Evolutionary conservation across 1,139 yeast species (phyloP), one percentile per base, ranked within the genome.

Genomic region (Blastobotrys arbuscula): DNA sequence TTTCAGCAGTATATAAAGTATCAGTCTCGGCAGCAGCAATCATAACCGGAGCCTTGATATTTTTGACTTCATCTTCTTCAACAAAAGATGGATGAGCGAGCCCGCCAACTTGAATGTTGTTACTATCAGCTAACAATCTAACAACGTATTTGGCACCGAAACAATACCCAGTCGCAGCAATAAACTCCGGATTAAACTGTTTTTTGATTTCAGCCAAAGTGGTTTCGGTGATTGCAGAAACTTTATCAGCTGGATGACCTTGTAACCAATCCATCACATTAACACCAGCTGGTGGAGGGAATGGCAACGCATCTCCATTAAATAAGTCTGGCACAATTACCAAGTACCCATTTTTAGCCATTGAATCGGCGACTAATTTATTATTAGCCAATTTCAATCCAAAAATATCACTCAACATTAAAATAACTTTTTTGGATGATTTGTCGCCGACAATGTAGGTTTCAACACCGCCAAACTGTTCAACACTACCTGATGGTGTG

Each of bases 21-120:
- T 89, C 97, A 12, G 59, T 66, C 67, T 84, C 87, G 42, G 95
- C 92, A 51, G 86, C 87, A 34, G 84, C 73, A 54, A 88, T 80
- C 53, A 81, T 55, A 26, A 88, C 42, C 24, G 96, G 95, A 55
- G 74, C 77, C 43, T 61, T 65, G 54, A 87, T 65, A 2, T 72
- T 77, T 44, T 72, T 76, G 45, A 86, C 74, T 58, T 84, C 94
- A 26, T 80, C 88, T 28, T 76, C 73, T 9, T 74, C 51, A 31
- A 85, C 82, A 52, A 81, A 74, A 1, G 94, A 82, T 12, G 96
- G 96, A 65, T 89, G 96, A 13, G 90, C 92, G 51, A 77, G 65
- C 9, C 90, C 94, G 57, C 77, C 88, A 30, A 74, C 84, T 52
- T 80, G 59, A 26, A 78, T 65, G 23, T 67, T 57, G 21, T 82